Base-by-base conservation (phyloP, 148 eudicot genomes). In the Chenopodium quinoa region DNA sequence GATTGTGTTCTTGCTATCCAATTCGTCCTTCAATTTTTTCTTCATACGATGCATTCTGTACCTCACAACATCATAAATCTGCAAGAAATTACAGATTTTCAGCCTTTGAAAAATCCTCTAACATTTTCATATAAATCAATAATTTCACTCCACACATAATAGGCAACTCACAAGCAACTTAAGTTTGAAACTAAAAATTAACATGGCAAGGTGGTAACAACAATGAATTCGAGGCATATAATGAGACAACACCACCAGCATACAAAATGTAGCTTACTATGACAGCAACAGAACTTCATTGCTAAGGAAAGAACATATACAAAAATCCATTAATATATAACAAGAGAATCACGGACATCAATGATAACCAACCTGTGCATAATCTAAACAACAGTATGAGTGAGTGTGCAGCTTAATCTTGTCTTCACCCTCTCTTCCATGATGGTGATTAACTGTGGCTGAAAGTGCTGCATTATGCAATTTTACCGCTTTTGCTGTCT, bases 51-150 rank as follows among this genome's bases (percentile, higher is more conserved):
- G 96, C 86, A 92, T 86, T 83, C 98, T 89, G 78, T 97, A 97
- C 89, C 99, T 90, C 78, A 97, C 99, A 46, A 97, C 95, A 86
- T 97, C 98, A 86, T 91, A 91, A 76, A 96, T 91, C 99, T 95
- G 95, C 92, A 87, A 75, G 73, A 80, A 56, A 75, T 40, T 17
- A 72, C 80, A 27, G 14, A 63, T 80, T 71, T 37, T 78, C 58
- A 32, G 50, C 64, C 60, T 63, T 68, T 31, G 50, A 31, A 32
- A 19, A 69, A 14, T 6, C 27, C 31, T 71, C 25, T 22, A 8
- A 17, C 8, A 25, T 2, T 25, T 20, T 7, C 27, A 73, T 22
- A 73, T 47, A 73, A 3, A 47, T 47, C 2, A 47, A 54, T 54
- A 17, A 54, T 54, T 54, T 2, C 20, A 16, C 2, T 54, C 4